Evolutionary conservation across 2,329 filamentous ascomycete genomes (phyloP).

Genomic region (Penicillium sp.): DNA sequence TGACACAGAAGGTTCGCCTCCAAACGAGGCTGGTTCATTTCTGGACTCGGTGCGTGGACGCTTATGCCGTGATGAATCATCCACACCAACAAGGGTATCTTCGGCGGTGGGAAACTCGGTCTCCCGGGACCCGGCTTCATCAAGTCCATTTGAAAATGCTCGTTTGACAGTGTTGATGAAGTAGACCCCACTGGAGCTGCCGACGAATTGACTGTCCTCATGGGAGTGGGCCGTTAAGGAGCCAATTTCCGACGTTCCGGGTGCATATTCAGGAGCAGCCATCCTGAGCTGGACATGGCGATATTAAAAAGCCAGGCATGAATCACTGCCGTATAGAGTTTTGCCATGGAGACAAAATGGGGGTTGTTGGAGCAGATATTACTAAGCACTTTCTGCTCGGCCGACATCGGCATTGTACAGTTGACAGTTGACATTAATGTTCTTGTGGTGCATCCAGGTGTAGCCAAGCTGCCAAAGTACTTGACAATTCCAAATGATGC

Average conservation of each 20-base stretch:
- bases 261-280: slow-evolving; percentile 27
- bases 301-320: background rate
- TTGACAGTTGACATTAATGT: background rate
- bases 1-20: slow-evolving; percentile 8
- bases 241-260: slow-evolving; percentile 40
- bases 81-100: slow-evolving; percentile 30
- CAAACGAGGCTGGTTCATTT: slow-evolving; percentile 4
- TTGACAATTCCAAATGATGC: background rate
- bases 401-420: background rate
- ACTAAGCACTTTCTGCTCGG: background rate
- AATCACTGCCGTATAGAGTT: background rate
- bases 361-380: background rate
- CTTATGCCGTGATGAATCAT: slow-evolving; percentile 22
- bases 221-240: slow-evolving; percentile 44
- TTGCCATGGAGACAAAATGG: background rate
- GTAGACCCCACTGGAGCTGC: slow-evolving; percentile 54
- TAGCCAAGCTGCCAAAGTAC: background rate
- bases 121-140: slow-evolving; percentile 15
- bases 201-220: slow-evolving; percentile 53
- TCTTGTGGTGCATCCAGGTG: too few species aligned
- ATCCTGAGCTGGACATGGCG: slow-evolving; percentile 24
- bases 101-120: slow-evolving; percentile 31
- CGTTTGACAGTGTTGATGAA: slow-evolving; percentile 56
- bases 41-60: slow-evolving; percentile 10
- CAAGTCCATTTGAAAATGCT: slow-evolving; percentile 47